Evolutionary conservation across 2,329 filamentous ascomycete genomes (phyloP).

Genomic region (Talaromyces islandicus): DNA sequence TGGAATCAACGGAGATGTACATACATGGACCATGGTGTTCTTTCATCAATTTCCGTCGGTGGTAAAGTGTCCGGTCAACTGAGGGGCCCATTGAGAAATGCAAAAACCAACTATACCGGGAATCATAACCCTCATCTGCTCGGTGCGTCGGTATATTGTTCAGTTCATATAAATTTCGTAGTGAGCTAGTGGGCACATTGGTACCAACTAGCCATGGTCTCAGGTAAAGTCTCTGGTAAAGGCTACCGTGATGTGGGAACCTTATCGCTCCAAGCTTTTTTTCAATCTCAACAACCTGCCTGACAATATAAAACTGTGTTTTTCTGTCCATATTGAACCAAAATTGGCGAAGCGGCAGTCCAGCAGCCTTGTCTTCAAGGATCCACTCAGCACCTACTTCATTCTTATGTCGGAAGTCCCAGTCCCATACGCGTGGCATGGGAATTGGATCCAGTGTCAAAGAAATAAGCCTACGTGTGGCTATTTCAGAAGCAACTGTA

Average conservation of each 20-base stretch:
- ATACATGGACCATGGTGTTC: constrained; percentile 9
- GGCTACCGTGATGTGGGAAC: constrained; percentile 17
- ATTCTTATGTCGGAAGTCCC: constrained; percentile 28
- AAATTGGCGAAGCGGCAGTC: constrained; percentile 22
- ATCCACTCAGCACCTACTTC: constrained; percentile 36
- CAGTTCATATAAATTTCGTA: neutral
- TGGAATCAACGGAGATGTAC: neutral
- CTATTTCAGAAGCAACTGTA: constrained; percentile 19
- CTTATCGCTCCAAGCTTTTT: constrained; percentile 14
- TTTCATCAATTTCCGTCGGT: constrained; percentile 1
- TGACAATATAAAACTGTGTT: constrained; percentile 11
- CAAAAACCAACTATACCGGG: neutral
- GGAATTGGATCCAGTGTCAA: constrained; percentile 17
- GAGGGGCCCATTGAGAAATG: constrained; percentile 5
- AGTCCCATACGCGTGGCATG: constrained; percentile 30
- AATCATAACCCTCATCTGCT: neutral
- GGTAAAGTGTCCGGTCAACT: constrained; percentile 2
- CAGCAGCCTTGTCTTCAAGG: constrained; percentile 31
- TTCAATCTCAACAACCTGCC: constrained; percentile 18
- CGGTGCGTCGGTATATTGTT: neutral
- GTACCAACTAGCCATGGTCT: neutral
- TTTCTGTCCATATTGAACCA: constrained; percentile 20
- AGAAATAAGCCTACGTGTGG: constrained; percentile 18
- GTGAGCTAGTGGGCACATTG: neutral
- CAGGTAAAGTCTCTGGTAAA: constrained; percentile 19